Percentiles rank a stretch among this genome's conserved stretches.
Evolutionary conservation across 257 asterid species (phyloP).

Genomic region (Penstemon davidsonii): DNA sequence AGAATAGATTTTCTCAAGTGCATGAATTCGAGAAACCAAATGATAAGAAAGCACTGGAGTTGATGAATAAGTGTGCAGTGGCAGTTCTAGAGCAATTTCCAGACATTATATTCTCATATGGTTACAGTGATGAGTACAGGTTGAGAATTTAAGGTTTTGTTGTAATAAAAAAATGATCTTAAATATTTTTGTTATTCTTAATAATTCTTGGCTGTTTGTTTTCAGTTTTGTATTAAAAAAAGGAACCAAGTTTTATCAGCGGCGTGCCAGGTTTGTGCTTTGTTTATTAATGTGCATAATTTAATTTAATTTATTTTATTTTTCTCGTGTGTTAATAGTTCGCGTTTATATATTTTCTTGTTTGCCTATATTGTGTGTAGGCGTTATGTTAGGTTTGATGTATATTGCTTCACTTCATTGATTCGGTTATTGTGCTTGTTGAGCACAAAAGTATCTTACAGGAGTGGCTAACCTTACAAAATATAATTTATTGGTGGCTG

Average conservation of each 20-base stretch:
- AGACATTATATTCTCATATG: constrained; percentile 68
- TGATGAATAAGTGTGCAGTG: constrained; percentile 80
- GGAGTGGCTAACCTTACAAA: too few species aligned
- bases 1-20: constrained; percentile 64
- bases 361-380: neutral
- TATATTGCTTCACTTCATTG: too few species aligned
- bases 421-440: too few species aligned
- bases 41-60: constrained; percentile 51
- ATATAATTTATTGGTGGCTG: too few species aligned
- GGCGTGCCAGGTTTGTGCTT: constrained; percentile 70
- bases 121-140: constrained; percentile 78
- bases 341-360: neutral
- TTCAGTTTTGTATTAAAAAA: constrained; percentile 71
- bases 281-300: neutral
- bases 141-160: constrained; percentile 9
- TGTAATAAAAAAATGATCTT: neutral
- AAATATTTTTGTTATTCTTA: neutral
- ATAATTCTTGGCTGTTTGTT: constrained; percentile 2
- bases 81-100: constrained; percentile 71
- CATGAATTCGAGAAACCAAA: constrained; percentile 75
- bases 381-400: too few species aligned
- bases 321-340: too few species aligned
- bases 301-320: neutral
- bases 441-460: too few species aligned
- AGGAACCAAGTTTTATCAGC: constrained; percentile 73